A percentile compares a stretch with the other conserved stretches of the same genome.
These are phyloP conservation scores for Picea sitchensis DNA, from an alignment of 75 land plant species.

Conservation along the genomic window DNA sequence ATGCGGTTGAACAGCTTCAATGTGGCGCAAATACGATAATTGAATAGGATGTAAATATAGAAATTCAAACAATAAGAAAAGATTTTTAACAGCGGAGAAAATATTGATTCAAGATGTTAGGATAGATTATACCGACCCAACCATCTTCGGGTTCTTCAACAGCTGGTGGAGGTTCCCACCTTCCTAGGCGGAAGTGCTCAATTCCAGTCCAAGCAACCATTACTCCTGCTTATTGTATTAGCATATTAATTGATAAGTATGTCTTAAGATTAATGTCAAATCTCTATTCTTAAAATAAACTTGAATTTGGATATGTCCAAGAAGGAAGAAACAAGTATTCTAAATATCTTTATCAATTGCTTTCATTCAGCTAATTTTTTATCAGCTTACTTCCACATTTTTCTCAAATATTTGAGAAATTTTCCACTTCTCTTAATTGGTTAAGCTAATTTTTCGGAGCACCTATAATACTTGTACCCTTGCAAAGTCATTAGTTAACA, in stretches of 20 bases:
- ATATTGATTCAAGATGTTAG: neutral
- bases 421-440: too few species aligned
- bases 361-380: neutral
- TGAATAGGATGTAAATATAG: neutral
- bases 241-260: neutral
- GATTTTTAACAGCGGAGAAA: neutral
- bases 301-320: neutral
- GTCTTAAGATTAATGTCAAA: neutral
- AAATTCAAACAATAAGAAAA: neutral
- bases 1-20: neutral
- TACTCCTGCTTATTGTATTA: conserved; percentile 55
- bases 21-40: neutral
- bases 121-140: conserved; percentile 37
- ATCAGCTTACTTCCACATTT: neutral
- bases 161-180: conserved; percentile 86
- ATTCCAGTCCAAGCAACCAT: conserved; percentile 99
- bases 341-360: neutral
- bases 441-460: too few species aligned
- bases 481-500: too few species aligned
- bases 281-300: neutral
- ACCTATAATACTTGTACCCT: too few species aligned
- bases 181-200: conserved; percentile 80
- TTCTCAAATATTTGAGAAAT: neutral
- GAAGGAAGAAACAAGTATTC: neutral
- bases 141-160: conserved; percentile 79